Base-by-base conservation (phyloP, 768 basidiomycete species). In the Kwoniella europaea region DNA sequence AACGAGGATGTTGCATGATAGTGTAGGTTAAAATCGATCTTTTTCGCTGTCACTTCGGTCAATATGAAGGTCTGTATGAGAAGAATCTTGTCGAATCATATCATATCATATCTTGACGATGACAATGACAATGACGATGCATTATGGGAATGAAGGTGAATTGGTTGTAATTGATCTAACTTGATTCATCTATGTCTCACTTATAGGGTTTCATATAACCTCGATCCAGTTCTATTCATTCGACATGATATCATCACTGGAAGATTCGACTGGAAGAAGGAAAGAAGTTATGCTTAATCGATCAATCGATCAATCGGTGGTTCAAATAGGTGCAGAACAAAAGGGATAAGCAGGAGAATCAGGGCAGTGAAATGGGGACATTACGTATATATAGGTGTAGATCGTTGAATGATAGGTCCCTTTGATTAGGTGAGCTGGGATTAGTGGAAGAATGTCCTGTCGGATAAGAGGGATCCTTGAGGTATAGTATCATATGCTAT, bases 1-100 rank as follows among this genome's bases (percentile, higher is more conserved):
- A 93, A 75, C 78, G 42, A 67, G 79, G 60, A 79, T 81, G 78
- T 64, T 81, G 42, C 76, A 77, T 71, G 79, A 81, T 65, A 77
- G 76, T 43, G 79, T 81, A 66, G 74, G 79, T 75, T 43, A 41
- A 41, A 20, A 24, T 50, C 35, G 18, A 60, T 60, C 46, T 18
- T 15, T 50, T 50, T 13, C 35, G 7, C 35, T 35, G 35, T 35
- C 35, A 35, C 35, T 35, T 35, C 7, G 35, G 35, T 35, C n/a
- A n/a, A n/a, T n/a, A n/a, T n/a, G n/a, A n/a, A n/a, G n/a, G n/a
- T 50, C 13, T 50, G 46, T 50, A 15, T 50, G 46, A 10, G 46
- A 50, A 18, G 35, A 35, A 35, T 35, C 35, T 35, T 35, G 35
- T 35, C 35, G 35, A 16, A 22, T 53, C 52, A 53, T 29, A 56